These are phyloP conservation scores for Parathielavia appendiculata DNA, from an alignment of 495 filamentous ascomycete genomes.

Conservation along the genomic window DNA sequence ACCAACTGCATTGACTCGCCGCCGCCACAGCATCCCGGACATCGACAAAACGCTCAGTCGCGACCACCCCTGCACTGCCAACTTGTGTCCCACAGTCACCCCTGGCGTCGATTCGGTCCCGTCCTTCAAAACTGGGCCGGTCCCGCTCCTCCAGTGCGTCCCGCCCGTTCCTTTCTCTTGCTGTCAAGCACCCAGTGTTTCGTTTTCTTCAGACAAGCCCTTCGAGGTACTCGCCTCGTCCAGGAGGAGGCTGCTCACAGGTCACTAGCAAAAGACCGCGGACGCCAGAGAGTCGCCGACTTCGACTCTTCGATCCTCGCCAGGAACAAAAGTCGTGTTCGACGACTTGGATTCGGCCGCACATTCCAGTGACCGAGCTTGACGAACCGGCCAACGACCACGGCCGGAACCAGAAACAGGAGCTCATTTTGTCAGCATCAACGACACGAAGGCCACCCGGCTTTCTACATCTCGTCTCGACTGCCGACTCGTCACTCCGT, in stretches of 20 bases:
- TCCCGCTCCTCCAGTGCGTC: conserved; percentile 22
- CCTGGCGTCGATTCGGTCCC: conserved; percentile 11
- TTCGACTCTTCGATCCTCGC: conserved; percentile 13
- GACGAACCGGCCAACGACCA: not conserved
- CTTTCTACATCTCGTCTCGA: not conserved
- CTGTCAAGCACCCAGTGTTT: conserved; percentile 23
- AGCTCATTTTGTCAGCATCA: not conserved
- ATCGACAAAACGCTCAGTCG: not conserved
- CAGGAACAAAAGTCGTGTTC: conserved; percentile 1
- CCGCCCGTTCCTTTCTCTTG: conserved; percentile 21
- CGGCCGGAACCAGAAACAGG: conserved; percentile 13
- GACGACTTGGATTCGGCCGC: conserved; percentile 3
- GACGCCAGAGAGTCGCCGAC: conserved; percentile 17
- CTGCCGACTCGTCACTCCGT: not conserved
- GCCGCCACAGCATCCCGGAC: conserved; percentile 7
- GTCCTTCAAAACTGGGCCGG: conserved; percentile 30
- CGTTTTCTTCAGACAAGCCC: conserved; percentile 20
- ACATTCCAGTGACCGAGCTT: conserved; percentile 1
- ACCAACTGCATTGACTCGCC: conserved; percentile 4
- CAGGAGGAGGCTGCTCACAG: conserved; percentile 27
- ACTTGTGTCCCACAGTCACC: not conserved
- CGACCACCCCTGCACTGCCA: not conserved
- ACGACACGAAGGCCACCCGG: not conserved
- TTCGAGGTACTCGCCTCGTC: conserved; percentile 21
- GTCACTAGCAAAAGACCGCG: conserved; percentile 21